phyloP scores from a whole-genome alignment of 495 filamentous ascomycete species.

The Polyplosphaeria fusca region DNA sequence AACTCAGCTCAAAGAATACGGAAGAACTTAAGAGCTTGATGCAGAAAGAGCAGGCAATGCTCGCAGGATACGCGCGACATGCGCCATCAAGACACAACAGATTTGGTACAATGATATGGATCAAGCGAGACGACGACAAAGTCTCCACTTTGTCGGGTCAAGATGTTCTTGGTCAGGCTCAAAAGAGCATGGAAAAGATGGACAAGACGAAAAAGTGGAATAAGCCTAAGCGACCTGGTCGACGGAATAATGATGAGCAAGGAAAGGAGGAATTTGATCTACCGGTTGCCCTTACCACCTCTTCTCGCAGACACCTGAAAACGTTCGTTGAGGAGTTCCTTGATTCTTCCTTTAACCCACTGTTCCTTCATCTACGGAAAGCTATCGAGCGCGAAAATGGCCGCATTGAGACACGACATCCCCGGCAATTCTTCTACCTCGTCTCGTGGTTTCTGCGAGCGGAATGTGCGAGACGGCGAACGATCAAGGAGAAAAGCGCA shows the following conservation, averaged over 20 bases:
- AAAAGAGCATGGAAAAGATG: slow-evolving; percentile 76
- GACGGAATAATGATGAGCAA: slow-evolving; percentile 59
- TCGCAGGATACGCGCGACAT: slow-evolving; percentile 70
- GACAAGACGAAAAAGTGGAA: slow-evolving; percentile 89
- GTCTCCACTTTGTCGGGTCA: slow-evolving; percentile 86
- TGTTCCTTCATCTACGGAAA: slow-evolving; percentile 80
- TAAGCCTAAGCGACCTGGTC: slow-evolving; percentile 61
- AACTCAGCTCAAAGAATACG: slow-evolving; percentile 60
- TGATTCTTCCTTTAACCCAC: slow-evolving; percentile 92
- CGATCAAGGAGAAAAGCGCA: slow-evolving; percentile 43
- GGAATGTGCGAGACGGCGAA: slow-evolving; percentile 69
- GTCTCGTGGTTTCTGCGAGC: slow-evolving; percentile 93
- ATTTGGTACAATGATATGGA: slow-evolving; percentile 97
- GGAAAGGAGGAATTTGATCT: slow-evolving; percentile 72
- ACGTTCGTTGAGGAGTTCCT: slow-evolving; percentile 90
- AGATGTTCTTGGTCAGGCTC: slow-evolving; percentile 69
- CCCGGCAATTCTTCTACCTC: slow-evolving; percentile 85
- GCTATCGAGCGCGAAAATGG: slow-evolving; percentile 88
- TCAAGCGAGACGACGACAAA: slow-evolving; percentile 75
- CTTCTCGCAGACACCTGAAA: slow-evolving; percentile 68
- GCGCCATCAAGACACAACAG: slow-evolving; percentile 87
- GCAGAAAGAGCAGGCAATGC: slow-evolving; percentile 75
- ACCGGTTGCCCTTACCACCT: slow-evolving; percentile 60
- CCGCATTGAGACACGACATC: slow-evolving; percentile 66
- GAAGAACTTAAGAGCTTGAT: slow-evolving; percentile 73